phyloP scores from a whole-genome alignment of 176 grass and related monocot species.

The Urochloa ruziziensis region DNA sequence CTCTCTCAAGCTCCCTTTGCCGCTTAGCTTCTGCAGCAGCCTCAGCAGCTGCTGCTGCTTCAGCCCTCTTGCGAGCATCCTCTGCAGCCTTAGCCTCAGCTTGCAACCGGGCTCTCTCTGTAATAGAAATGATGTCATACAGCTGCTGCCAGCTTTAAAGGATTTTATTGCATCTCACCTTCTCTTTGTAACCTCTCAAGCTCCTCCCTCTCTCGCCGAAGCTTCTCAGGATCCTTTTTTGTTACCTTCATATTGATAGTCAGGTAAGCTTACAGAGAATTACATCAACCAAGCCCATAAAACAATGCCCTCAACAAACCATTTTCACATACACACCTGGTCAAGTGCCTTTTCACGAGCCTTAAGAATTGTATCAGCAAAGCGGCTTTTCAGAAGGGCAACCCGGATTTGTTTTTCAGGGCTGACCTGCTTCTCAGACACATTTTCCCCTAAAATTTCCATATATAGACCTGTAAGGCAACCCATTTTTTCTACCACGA shows the following conservation, averaged over 20 bases:
- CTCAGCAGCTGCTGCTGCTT: slow-evolving; percentile 67
- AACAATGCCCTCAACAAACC: slow-evolving; percentile 26
- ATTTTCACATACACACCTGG: slow-evolving; percentile 62
- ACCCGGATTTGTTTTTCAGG: slow-evolving; percentile 76
- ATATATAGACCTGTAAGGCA: slow-evolving; percentile 37
- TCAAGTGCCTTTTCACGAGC: slow-evolving; percentile 94
- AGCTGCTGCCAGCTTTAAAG: slow-evolving; percentile 16
- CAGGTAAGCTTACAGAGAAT: slow-evolving; percentile 23
- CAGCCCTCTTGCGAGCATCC: slow-evolving; percentile 67
- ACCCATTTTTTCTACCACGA: slow-evolving; percentile 38
- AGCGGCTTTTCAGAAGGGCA: slow-evolving; percentile 75
- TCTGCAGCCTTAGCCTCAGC: slow-evolving; percentile 95
- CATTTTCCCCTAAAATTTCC: slow-evolving; percentile 74
- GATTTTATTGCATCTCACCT: slow-evolving; percentile 56
- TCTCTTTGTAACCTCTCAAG: slow-evolving; percentile 83
- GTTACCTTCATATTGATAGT: slow-evolving; percentile 57
- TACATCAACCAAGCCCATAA: slow-evolving; percentile 1
- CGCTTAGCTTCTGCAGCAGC: slow-evolving; percentile 80
- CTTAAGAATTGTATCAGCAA: slow-evolving; percentile 99
- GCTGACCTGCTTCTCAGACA: slow-evolving; percentile 61
- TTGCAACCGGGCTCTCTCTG: slow-evolving; percentile 88
- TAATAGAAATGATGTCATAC: slow-evolving; percentile 15
- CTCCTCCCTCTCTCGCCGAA: slow-evolving; percentile 79
- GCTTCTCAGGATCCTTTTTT: slow-evolving; percentile 89
- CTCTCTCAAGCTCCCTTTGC: slow-evolving; percentile 84